Base-by-base conservation (phyloP, 345 rosid species). In the Leavenworthia alabamica region DNA sequence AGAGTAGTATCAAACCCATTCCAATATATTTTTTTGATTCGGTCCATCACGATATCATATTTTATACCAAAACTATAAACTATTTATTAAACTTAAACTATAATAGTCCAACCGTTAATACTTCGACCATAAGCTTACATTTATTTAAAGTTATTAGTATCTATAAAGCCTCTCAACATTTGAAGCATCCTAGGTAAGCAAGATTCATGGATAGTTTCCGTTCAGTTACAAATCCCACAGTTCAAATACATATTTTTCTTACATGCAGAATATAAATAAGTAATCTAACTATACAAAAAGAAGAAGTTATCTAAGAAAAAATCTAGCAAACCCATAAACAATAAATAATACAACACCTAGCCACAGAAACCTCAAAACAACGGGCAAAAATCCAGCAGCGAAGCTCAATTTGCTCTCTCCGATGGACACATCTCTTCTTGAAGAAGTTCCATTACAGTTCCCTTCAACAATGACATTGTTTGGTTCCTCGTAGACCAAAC, bases 401-500 rank as follows among this genome's bases (percentile, higher is more conserved):
- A 10, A 2, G 53, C 53, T 42, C 60, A 43, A 3, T 22, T 3
- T 29, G 8, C 19, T 37, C 27, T 35, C 27, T 45, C 28, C 45
- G 17, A 33, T 7, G 0, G 47, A 66, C 8, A 45, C 3, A 36
- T 12, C 48, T 55, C 31, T 46, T 46, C 15, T 17, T 11, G 20
- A 32, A 32, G 36, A 41, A 50, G 9, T 12, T 55, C 11, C 55
- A 11, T 23, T 35, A 45, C 63, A 16, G 23, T 66, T 19, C 22
- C 31, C 11, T 56, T 66, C 56, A 35, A 24, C 3, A 42, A 53
- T 16, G 0, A 66, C 63, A 66, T 56, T 31, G 12, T 56, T 46
- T 56, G 63, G 49, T 37, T 66, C 64, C 64, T 47, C 64, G 49
- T 66, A 66, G 9, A 47, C 64, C 64, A 67, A 27, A 28, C 64